Percentiles rank a stretch among this genome's conserved stretches.
Conservation (phyloP, 306 rosid species). For the Canavalia ensiformis region DNA sequence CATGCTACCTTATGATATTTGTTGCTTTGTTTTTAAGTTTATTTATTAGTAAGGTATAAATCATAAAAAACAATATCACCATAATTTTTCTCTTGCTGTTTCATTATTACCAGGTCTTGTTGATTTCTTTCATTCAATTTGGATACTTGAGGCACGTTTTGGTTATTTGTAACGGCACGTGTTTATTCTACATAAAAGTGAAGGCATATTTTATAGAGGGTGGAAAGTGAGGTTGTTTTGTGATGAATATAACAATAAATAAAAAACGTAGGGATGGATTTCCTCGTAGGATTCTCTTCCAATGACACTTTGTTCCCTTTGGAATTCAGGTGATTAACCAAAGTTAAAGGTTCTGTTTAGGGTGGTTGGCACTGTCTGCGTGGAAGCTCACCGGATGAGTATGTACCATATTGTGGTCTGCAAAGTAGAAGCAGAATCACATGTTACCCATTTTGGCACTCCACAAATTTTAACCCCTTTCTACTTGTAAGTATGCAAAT, state of each 20-base stretch:
- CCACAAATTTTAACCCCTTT: too few species aligned
- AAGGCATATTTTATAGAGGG: too few species aligned
- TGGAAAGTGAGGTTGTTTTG: background rate
- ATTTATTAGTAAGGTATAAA: background rate
- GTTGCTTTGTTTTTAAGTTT: background rate
- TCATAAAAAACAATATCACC: background rate
- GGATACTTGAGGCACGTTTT: too few species aligned
- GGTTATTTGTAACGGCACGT: background rate
- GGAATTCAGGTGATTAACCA: too few species aligned
- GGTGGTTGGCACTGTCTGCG: background rate
- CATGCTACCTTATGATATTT: background rate
- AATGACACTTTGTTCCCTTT: background rate
- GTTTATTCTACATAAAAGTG: background rate
- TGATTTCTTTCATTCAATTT: background rate
- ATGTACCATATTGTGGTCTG: too few species aligned
- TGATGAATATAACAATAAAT: background rate
- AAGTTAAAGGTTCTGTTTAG: too few species aligned
- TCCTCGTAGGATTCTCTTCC: conserved; percentile 18
- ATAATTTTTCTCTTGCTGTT: background rate
- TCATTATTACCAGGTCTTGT: background rate
- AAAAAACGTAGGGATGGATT: background rate
- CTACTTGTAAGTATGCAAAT: too few species aligned
- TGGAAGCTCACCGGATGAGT: background rate
- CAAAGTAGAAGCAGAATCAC: too few species aligned
- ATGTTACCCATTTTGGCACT: too few species aligned